Conservation (phyloP, 805 yeast genomes). For the Zygosaccharomyces siamensis region DNA sequence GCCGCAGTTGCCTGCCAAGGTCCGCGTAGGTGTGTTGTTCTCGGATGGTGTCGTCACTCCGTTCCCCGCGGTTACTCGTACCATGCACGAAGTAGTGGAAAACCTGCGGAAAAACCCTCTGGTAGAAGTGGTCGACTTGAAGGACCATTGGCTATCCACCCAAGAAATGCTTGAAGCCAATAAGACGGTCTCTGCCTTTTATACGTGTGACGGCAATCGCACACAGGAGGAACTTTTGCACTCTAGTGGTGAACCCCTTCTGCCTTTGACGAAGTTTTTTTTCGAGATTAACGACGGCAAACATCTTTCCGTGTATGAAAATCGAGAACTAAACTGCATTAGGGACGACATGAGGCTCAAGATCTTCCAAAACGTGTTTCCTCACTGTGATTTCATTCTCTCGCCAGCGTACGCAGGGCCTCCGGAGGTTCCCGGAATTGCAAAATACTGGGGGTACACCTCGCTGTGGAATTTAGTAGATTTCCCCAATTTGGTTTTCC, state of each 20-base stretch:
- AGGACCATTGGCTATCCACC: conserved; percentile 22
- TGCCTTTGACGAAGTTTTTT: conserved; percentile 58
- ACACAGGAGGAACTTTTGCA: conserved; percentile 48
- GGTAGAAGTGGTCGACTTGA: conserved; percentile 49
- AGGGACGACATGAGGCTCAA: conserved; percentile 58
- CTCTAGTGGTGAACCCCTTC: conserved; percentile 65
- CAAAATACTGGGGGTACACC: conserved; percentile 78
- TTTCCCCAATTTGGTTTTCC: conserved; percentile 60
- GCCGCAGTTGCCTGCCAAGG: conserved; percentile 34
- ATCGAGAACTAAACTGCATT: conserved; percentile 48
- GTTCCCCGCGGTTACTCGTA: conserved; percentile 60
- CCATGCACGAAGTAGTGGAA: conserved; percentile 47
- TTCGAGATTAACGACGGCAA: conserved; percentile 57
- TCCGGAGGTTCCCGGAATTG: conserved; percentile 61
- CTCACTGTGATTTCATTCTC: conserved; percentile 52
- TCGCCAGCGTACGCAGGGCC: conserved; percentile 66
- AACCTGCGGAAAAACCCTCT: conserved; percentile 50
- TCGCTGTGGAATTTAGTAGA: conserved; percentile 69
- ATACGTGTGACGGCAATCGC: conserved; percentile 63
- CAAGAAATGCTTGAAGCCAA: conserved; percentile 18
- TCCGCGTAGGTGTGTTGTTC: conserved; percentile 58
- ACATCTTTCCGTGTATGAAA: conserved; percentile 44
- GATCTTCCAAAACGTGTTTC: conserved; percentile 21
- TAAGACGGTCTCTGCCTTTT: conserved; percentile 36
- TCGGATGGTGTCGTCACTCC: conserved; percentile 65